Conservation (phyloP, 208 protist species). For the Leishmania aethiopica region DNA sequence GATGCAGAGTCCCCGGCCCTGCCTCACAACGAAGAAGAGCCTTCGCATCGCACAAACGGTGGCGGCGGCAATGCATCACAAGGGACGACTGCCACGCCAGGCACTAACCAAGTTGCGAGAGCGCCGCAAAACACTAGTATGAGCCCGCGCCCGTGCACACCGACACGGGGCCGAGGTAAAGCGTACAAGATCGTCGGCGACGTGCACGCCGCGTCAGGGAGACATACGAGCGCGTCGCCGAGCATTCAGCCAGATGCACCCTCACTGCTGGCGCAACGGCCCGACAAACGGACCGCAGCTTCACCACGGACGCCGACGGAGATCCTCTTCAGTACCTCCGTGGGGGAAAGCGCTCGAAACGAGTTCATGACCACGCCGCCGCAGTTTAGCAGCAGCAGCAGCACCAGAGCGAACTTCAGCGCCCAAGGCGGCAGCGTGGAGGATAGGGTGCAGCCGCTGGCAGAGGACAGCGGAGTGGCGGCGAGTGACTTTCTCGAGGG, state of each 20-base stretch:
- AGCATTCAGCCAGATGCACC: neutral
- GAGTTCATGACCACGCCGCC: neutral
- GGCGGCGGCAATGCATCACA: neutral
- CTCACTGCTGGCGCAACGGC: neutral
- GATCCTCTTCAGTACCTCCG: conserved; percentile 30
- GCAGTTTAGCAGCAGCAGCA: neutral
- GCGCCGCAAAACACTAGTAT: neutral
- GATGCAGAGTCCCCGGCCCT: neutral
- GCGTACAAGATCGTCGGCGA: neutral
- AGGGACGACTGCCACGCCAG: neutral
- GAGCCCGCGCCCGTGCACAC: neutral
- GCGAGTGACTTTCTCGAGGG: conserved; percentile 6
- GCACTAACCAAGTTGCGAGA: neutral
- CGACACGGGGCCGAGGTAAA: neutral
- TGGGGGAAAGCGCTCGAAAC: neutral
- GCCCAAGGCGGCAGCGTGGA: neutral
- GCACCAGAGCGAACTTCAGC: neutral
- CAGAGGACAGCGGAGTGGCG: neutral
- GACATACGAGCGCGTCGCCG: neutral
- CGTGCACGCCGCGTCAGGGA: neutral
- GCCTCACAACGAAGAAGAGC: neutral
- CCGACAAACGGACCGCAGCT: neutral
- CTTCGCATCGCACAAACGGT: neutral
- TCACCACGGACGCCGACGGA: conserved; percentile 17
- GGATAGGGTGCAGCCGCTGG: neutral